Percentiles rank a stretch among this genome's conserved stretches.
These are phyloP conservation scores for Hygrocybe punicea DNA, from an alignment of 768 basidiomycete species.

Conservation along the genomic window DNA sequence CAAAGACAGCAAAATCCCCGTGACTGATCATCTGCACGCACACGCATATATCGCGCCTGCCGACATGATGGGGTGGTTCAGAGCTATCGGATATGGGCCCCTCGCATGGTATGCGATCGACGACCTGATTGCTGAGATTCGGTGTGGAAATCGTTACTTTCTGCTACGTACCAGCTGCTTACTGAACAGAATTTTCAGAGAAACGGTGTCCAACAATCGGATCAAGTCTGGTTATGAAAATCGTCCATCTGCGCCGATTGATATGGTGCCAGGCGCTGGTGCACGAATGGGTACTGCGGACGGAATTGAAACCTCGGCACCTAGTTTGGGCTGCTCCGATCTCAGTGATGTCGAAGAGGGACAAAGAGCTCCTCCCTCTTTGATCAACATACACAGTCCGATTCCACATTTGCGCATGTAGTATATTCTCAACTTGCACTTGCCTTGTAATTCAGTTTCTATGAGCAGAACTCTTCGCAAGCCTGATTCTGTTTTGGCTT, in stretches of 20 bases:
- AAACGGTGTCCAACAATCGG: conserved; percentile 78
- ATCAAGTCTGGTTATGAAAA: conserved; percentile 72
- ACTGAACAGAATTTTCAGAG: conserved; percentile 42
- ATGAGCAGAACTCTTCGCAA: too few species aligned
- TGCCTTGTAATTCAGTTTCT: neutral
- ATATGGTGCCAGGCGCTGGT: conserved; percentile 68
- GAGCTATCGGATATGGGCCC: conserved; percentile 61
- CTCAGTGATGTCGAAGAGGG: conserved; percentile 42
- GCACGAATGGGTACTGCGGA: conserved; percentile 61
- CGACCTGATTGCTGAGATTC: conserved; percentile 77
- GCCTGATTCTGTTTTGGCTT: neutral
- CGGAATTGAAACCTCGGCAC: conserved; percentile 58
- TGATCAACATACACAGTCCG: conserved; percentile 37
- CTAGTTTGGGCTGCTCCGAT: conserved; percentile 44
- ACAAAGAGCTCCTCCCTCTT: conserved; percentile 29
- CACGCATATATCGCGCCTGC: conserved; percentile 68
- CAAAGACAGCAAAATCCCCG: conserved; percentile 72
- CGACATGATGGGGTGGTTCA: conserved; percentile 71
- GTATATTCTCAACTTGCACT: neutral
- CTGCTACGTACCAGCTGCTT: conserved; percentile 1
- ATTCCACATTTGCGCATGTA: conserved; percentile 45
- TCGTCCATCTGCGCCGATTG: conserved; percentile 61
- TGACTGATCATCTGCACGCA: conserved; percentile 74
- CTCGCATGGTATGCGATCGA: conserved; percentile 75
- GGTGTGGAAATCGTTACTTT: conserved; percentile 43